A percentile compares a stretch with the other conserved stretches of the same genome.
phyloP scores from a whole-genome alignment of 441 rosid genomes.

The Croton laevigatus region DNA sequence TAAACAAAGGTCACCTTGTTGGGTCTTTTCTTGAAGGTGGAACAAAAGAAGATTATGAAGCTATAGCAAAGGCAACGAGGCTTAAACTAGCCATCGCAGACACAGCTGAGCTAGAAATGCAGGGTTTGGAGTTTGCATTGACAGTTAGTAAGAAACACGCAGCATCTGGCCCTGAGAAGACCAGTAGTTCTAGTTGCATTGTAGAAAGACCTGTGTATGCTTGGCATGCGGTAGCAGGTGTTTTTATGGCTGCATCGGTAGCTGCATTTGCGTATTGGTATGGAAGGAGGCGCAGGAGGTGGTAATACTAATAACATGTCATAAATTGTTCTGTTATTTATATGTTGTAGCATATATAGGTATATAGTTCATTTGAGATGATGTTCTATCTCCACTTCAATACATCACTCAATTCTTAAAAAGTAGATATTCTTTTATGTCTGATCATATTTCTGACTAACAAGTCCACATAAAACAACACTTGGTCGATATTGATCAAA shows the following conservation, averaged over 20 bases:
- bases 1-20: constrained; percentile 67
- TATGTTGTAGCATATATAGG: constrained; percentile 27
- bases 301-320: constrained; percentile 37
- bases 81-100: constrained; percentile 57
- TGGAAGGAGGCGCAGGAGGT: constrained; percentile 78
- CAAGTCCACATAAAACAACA: neutral
- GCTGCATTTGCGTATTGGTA: constrained; percentile 91
- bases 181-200: constrained; percentile 31
- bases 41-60: constrained; percentile 85
- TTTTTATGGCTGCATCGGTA: constrained; percentile 67
- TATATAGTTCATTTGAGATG: constrained; percentile 9
- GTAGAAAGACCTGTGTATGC: constrained; percentile 47
- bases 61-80: constrained; percentile 62
- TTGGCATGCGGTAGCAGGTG: constrained; percentile 74
- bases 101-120: constrained; percentile 49
- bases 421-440: constrained; percentile 1
- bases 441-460: neutral
- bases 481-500: too few species aligned
- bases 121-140: constrained; percentile 68
- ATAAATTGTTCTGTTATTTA: neutral
- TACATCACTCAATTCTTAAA: neutral
- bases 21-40: constrained; percentile 98
- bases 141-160: constrained; percentile 42
- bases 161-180: constrained; percentile 17
- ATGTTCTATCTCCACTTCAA: neutral